Conservation (phyloP, 129 eudicot genomes). For the sunflower (Helianthus annuus) region DNA sequence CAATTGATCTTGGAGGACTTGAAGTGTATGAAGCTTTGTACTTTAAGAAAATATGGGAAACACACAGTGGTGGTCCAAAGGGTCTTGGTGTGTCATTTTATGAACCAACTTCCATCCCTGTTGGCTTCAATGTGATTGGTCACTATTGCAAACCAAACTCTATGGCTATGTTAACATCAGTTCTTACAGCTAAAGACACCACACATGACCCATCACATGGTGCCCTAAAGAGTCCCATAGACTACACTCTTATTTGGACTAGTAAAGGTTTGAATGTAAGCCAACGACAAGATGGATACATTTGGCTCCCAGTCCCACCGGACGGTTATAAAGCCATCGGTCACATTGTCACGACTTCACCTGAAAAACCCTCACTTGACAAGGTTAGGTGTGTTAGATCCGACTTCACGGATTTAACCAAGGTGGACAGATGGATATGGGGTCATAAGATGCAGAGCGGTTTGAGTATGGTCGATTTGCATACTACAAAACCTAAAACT, state of each 20-base stretch:
- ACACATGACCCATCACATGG: constrained; percentile 13
- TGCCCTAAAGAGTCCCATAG: constrained; percentile 33
- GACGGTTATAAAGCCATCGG: constrained; percentile 44
- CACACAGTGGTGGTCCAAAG: constrained; percentile 34
- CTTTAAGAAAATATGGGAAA: constrained; percentile 43
- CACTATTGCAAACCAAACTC: constrained; percentile 38
- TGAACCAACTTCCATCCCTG: constrained; percentile 41
- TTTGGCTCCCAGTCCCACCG: constrained; percentile 55
- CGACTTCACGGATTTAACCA: constrained; percentile 35
- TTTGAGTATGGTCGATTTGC: constrained; percentile 5
- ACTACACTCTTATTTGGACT: constrained; percentile 48
- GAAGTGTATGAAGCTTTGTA: constrained; percentile 30
- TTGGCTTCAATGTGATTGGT: constrained; percentile 40
- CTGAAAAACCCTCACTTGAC: constrained; percentile 38
- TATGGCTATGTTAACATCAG: constrained; percentile 22
- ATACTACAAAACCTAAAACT: constrained; percentile 17
- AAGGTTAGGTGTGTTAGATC: constrained; percentile 36
- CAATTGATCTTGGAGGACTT: constrained; percentile 59
- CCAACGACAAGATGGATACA: constrained; percentile 37
- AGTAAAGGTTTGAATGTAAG: constrained; percentile 33
- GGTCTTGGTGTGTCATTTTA: constrained; percentile 45
- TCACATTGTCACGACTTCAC: constrained; percentile 46
- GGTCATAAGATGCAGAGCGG: neutral
- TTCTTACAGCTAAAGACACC: constrained; percentile 43
- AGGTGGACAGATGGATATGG: constrained; percentile 40